Conservation (phyloP, 2,329 filamentous ascomycete species). For the Clonostachys byssicola region DNA sequence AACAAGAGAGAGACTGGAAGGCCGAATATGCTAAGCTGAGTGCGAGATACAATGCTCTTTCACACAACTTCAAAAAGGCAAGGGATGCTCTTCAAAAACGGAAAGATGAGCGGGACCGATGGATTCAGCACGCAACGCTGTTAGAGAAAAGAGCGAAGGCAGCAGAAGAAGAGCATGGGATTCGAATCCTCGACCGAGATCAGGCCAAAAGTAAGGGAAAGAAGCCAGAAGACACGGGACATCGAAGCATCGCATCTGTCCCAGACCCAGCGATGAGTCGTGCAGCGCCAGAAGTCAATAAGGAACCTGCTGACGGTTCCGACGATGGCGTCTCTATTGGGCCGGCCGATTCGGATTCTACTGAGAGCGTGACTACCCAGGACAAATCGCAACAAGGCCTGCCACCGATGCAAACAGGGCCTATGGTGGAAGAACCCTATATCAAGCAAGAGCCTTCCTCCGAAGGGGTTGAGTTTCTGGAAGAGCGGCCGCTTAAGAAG, state of each 20-base stretch:
- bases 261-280: too few relatives aligned
- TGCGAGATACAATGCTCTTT: conserved; percentile 33
- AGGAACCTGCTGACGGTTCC: too few relatives aligned
- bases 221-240: too few relatives aligned
- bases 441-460: conserved; percentile 52
- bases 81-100: conserved; percentile 31
- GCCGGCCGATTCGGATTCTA: too few relatives aligned
- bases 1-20: conserved; percentile 13
- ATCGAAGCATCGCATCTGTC: too few relatives aligned
- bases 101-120: conserved; percentile 34
- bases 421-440: conserved; percentile 4
- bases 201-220: too few relatives aligned
- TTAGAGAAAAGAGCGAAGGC: conserved; percentile 36
- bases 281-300: too few relatives aligned
- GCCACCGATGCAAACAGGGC: conserved; percentile 5
- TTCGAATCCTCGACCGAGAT: conserved; percentile 17
- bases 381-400: conserved; percentile 10
- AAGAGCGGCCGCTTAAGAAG: conserved; percentile 43
- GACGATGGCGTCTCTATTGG: too few relatives aligned
- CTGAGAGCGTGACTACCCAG: not conserved
- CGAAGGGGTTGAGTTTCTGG: conserved; percentile 45
- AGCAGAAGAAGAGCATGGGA: conserved; percentile 31
- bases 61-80: conserved; percentile 31
- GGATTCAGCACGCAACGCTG: conserved; percentile 37
- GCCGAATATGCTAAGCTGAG: conserved; percentile 29